Conservation (phyloP, 345 rosid genomes). For the Moricandia arvensis region DNA sequence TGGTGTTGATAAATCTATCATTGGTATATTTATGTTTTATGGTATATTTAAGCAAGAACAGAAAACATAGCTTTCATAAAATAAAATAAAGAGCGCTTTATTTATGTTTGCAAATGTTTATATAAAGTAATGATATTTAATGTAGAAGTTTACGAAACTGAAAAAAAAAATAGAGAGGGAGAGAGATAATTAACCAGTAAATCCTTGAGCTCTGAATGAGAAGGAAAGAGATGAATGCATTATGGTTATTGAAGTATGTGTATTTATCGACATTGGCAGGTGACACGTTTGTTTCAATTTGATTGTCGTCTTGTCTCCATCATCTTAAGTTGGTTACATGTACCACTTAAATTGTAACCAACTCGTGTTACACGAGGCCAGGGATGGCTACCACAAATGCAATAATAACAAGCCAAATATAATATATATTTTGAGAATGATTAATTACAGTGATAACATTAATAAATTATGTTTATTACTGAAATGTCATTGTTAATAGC, state of each 20-base stretch:
- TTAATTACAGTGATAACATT: no score
- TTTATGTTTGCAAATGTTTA: background rate
- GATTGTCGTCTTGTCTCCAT: background rate
- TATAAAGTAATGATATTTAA: background rate
- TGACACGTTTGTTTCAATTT: background rate
- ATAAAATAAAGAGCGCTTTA: background rate
- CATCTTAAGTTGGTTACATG: background rate
- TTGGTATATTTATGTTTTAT: background rate
- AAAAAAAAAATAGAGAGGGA: no score
- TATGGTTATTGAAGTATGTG: background rate
- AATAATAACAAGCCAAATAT: background rate
- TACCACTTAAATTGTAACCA: background rate
- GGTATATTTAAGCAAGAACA: background rate
- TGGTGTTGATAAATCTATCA: background rate
- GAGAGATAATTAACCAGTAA: constrained; percentile 1
- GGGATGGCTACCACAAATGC: background rate
- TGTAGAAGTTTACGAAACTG: background rate
- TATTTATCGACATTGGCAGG: constrained; percentile 20
- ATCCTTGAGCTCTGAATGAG: constrained; percentile 1
- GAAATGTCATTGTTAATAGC: no score
- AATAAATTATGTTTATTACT: no score
- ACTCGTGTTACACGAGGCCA: constrained; percentile 3
- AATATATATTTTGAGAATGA: no score
- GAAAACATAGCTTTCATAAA: background rate
- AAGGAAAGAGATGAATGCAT: background rate